Evolutionary conservation across 2,329 filamentous ascomycete species (phyloP).

Genomic region (Aspergillus sp.): DNA sequence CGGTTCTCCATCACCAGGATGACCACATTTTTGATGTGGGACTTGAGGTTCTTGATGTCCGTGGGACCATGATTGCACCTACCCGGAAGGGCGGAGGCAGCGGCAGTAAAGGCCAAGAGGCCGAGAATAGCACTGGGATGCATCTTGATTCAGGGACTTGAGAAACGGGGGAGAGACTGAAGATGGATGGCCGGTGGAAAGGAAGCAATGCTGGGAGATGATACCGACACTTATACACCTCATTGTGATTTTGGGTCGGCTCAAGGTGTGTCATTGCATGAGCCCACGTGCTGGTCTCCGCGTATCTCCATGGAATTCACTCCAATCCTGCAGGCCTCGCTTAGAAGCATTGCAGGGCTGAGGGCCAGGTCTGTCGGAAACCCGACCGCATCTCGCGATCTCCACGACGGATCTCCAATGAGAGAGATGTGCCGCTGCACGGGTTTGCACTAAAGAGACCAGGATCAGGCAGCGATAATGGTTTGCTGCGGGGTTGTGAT

Average conservation of each 20-base stretch:
- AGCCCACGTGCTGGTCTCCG: neutral
- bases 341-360: neutral
- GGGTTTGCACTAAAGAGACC: neutral
- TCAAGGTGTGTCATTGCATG: neutral
- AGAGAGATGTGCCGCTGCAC: neutral
- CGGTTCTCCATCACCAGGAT: slow-evolving; percentile 22
- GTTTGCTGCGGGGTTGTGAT: neutral
- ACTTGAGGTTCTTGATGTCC: slow-evolving; percentile 27
- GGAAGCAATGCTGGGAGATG: neutral
- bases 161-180: neutral
- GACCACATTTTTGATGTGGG: slow-evolving; percentile 38
- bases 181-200: neutral
- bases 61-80: slow-evolving; percentile 7
- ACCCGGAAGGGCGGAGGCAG: slow-evolving; percentile 9
- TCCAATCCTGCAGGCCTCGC: too few relatives aligned
- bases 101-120: slow-evolving; percentile 23
- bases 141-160: slow-evolving; percentile 12
- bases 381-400: neutral
- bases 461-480: neutral
- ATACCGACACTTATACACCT: neutral
- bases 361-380: neutral
- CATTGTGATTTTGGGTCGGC: too few relatives aligned
- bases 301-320: neutral
- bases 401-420: neutral
- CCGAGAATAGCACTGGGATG: slow-evolving; percentile 22